A percentile compares a stretch with the other conserved stretches of the same genome.
phyloP scores from a whole-genome alignment of 169 alveolate species.

The Plasmodium malariae region DNA sequence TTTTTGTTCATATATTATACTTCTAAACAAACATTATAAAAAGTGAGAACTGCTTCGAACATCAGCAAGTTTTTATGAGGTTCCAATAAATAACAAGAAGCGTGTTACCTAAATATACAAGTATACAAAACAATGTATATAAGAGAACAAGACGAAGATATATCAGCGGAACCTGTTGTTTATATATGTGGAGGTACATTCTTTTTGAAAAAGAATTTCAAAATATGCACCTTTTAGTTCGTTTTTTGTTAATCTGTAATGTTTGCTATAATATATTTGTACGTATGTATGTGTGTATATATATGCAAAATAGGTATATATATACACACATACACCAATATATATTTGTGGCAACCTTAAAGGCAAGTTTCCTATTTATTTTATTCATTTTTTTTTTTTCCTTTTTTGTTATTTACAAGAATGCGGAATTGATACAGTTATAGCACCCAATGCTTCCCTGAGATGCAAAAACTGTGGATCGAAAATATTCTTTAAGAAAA shows the following conservation, averaged over 20 bases:
- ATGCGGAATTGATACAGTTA: constrained; percentile 89
- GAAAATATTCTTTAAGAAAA: constrained; percentile 87
- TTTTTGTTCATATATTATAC: no score
- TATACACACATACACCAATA: background rate
- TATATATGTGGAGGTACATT: constrained; percentile 66
- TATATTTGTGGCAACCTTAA: background rate
- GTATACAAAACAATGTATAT: constrained; percentile 52
- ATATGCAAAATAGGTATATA: no score
- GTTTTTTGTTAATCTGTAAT: no score
- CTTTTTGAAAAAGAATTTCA: background rate
- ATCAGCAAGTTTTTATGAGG: no score
- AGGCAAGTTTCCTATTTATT: background rate
- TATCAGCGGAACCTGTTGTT: constrained; percentile 65
- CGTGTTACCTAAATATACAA: background rate
- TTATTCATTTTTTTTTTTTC: constrained; percentile 7
- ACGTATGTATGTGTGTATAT: no score
- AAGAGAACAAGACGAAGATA: constrained; percentile 72
- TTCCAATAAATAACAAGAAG: background rate
- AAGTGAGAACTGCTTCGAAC: no score
- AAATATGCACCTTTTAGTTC: no score
- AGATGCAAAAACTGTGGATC: constrained; percentile 91
- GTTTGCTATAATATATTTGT: no score
- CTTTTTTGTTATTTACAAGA: constrained; percentile 74
- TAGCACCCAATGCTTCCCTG: constrained; percentile 89
- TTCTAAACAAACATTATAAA: no score